Evolutionary conservation across 495 filamentous ascomycete genomes (phyloP).

Genomic region (Trichoderma erinaceum): DNA sequence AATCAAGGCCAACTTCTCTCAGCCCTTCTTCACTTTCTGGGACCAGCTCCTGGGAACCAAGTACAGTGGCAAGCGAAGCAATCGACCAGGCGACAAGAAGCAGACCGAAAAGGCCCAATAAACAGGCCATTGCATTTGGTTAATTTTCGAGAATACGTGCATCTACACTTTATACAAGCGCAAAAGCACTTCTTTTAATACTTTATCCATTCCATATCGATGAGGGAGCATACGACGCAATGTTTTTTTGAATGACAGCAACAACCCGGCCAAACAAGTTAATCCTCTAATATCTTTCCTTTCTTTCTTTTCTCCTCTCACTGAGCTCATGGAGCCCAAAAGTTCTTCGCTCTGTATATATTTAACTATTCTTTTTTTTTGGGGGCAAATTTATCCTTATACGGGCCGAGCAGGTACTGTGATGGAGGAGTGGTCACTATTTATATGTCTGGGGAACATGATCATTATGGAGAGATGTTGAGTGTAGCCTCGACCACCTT

Average conservation of each 20-base stretch:
- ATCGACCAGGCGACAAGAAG: conserved; percentile 35
- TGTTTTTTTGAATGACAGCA: neutral
- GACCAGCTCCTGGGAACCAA: conserved; percentile 64
- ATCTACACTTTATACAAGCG: neutral
- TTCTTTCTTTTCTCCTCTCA: neutral
- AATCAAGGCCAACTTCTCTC: conserved; percentile 75
- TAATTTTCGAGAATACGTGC: neutral
- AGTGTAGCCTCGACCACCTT: neutral
- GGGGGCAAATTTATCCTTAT: neutral
- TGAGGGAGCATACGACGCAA: conserved; percentile 16
- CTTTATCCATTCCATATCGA: conserved; percentile 14
- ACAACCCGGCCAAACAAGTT: neutral
- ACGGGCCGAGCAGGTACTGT: neutral
- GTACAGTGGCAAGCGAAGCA: conserved; percentile 56
- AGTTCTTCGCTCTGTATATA: neutral
- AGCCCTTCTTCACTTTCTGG: conserved; percentile 87
- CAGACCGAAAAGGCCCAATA: conserved; percentile 31
- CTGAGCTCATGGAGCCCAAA: neutral
- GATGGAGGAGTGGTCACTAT: neutral
- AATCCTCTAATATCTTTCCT: neutral
- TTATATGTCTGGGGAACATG: neutral
- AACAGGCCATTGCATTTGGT: neutral
- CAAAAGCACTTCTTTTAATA: neutral
- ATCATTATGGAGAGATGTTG: neutral
- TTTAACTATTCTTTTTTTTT: neutral